These are phyloP conservation scores for Populus hybrid DNA, from an alignment of 441 rosid genomes.

Conservation along the genomic window DNA sequence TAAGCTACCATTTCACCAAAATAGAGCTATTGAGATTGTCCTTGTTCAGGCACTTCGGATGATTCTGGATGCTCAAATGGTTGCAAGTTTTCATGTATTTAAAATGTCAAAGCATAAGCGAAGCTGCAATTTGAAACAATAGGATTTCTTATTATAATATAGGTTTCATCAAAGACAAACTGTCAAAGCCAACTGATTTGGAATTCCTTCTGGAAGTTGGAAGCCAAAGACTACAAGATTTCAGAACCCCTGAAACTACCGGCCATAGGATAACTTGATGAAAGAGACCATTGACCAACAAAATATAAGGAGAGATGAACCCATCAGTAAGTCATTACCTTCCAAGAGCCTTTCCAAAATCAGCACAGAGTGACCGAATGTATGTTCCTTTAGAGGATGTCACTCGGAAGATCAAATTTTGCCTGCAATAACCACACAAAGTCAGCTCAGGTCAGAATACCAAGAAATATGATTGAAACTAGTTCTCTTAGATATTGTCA, in stretches of 20 bases:
- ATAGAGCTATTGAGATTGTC: not conserved
- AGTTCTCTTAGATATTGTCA: not conserved
- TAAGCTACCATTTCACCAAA: not conserved
- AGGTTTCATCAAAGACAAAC: not conserved
- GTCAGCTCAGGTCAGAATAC: conserved; percentile 6
- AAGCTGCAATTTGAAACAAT: not conserved
- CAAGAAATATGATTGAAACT: not conserved
- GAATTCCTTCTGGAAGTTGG: not conserved
- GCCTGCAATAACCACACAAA: conserved; percentile 46
- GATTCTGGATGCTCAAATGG: not conserved
- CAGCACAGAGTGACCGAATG: conserved; percentile 91
- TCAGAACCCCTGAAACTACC: not conserved
- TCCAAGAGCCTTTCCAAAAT: conserved; percentile 86
- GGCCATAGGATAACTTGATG: not conserved
- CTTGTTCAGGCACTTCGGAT: not conserved
- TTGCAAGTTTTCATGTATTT: not conserved
- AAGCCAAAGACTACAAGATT: not conserved
- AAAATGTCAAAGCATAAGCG: not conserved
- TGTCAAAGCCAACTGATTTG: not conserved
- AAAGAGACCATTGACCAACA: not conserved
- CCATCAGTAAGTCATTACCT: conserved; percentile 41
- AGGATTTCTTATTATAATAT: not conserved
- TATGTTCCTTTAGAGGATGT: conserved; percentile 91
- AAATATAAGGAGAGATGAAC: conserved; percentile 9
- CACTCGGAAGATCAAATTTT: conserved; percentile 81